Conservation (phyloP, 2,329 filamentous ascomycete species). For the Didymella exigua region DNA sequence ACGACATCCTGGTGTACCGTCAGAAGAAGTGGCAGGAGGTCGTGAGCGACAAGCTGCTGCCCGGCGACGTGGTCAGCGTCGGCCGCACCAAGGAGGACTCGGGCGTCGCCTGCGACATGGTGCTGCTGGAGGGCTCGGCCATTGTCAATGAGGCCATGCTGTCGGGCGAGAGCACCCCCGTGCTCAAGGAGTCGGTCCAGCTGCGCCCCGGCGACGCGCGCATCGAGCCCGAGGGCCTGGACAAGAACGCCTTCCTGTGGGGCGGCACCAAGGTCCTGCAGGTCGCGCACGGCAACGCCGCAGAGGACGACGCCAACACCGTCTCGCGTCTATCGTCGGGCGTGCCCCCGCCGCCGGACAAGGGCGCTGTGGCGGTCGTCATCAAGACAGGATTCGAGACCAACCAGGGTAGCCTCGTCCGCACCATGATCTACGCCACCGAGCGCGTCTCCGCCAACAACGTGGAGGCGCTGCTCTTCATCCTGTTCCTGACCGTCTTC, state of each 20-base stretch:
- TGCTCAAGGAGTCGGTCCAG: conserved; percentile 94
- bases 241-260: conserved; percentile 96
- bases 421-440: conserved; percentile 99
- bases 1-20: conserved; percentile 89
- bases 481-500: conserved; percentile 94
- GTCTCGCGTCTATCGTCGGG: conserved; percentile 74
- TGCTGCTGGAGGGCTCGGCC: conserved; percentile 89
- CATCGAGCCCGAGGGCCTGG: conserved; percentile 86
- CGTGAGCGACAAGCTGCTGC: conserved; percentile 87
- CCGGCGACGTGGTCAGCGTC: conserved; percentile 91
- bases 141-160: conserved; percentile 99
- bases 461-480: conserved; percentile 93
- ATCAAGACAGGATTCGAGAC: conserved; percentile 99
- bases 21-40: conserved; percentile 86
- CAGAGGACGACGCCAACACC: conserved; percentile 65
- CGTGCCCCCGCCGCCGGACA: conserved; percentile 84
- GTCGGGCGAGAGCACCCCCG: conserved; percentile 94
- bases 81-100: conserved; percentile 95
- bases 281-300: conserved; percentile 82
- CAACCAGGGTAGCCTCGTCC: conserved; percentile 94
- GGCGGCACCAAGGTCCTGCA: conserved; percentile 98
- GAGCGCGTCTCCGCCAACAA: conserved; percentile 99
- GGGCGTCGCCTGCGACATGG: conserved; percentile 95
- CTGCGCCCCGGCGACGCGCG: conserved; percentile 80
- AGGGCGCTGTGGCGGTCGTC: conserved; percentile 90